Evolutionary conservation across 805 yeast species (phyloP).

Genomic region (Starmerella potacharoeniae): DNA sequence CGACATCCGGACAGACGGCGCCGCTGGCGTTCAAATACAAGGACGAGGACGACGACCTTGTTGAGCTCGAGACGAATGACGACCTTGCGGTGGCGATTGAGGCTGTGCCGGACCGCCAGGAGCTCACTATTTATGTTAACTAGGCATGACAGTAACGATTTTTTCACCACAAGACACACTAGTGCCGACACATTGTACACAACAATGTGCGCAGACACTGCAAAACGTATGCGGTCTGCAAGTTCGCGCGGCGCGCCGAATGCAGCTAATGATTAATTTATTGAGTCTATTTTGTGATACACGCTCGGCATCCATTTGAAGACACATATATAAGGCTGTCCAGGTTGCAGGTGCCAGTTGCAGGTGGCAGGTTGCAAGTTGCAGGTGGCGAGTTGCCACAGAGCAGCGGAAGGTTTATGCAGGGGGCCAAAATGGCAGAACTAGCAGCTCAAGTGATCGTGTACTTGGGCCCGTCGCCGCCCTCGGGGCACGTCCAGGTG

Average conservation of each 20-base stretch:
- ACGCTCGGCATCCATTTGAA: no score
- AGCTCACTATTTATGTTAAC: conserved; percentile 16
- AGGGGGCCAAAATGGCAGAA: not conserved
- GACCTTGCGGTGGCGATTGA: conserved; percentile 79
- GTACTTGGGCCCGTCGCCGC: conserved; percentile 97
- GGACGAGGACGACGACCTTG: conserved; percentile 94
- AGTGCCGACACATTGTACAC: no score
- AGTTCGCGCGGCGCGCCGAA: no score
- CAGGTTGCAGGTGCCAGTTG: no score
- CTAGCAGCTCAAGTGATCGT: conserved; percentile 43
- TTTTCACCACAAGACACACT: not conserved
- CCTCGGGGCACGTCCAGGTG: conserved; percentile 95
- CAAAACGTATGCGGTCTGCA: no score
- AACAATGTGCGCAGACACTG: no score
- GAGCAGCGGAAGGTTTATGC: not conserved
- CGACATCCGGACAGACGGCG: conserved; percentile 23
- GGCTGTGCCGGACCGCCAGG: conserved; percentile 14
- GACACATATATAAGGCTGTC: no score
- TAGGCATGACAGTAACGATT: conserved; percentile 1
- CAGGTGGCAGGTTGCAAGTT: no score
- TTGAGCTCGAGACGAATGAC: conserved; percentile 71
- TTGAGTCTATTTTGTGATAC: no score
- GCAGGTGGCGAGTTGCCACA: not conserved
- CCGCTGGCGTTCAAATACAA: conserved; percentile 57
- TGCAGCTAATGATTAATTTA: no score